phyloP scores from a whole-genome alignment of 2,329 filamentous ascomycete species.

The Sclerotinia nivalis region DNA sequence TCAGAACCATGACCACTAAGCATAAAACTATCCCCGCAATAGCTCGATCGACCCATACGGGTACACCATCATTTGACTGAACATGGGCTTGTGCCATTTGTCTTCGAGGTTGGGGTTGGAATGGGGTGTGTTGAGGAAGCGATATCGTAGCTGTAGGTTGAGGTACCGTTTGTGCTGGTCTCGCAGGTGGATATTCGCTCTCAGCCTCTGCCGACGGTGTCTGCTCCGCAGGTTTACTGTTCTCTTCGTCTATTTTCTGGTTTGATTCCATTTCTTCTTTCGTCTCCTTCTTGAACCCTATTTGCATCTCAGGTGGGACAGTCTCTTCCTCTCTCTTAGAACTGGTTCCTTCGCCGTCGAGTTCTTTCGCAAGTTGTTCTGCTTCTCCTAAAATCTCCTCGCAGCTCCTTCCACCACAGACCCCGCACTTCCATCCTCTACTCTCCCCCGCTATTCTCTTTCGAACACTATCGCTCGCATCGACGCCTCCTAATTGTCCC shows the following conservation, averaged over 20 bases:
- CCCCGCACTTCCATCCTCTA: conserved; percentile 64
- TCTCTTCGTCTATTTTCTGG: neutral
- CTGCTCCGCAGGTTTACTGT: conserved; percentile 15
- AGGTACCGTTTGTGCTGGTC: conserved; percentile 41
- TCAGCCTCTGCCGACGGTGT: conserved; percentile 52
- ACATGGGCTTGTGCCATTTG: conserved; percentile 34
- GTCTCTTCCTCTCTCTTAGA: conserved; percentile 18
- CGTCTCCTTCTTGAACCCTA: conserved; percentile 54
- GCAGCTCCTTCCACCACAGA: conserved; percentile 70
- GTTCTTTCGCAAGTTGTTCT: conserved; percentile 53
- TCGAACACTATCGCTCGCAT: conserved; percentile 68
- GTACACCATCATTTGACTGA: conserved; percentile 53
- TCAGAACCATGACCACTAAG: conserved; percentile 68
- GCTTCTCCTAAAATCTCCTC: conserved; percentile 72
- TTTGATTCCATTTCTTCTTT: conserved; percentile 11
- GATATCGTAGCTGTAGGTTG: conserved; percentile 39
- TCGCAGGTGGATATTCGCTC: conserved; percentile 48
- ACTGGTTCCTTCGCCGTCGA: conserved; percentile 67
- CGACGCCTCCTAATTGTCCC: conserved; percentile 88
- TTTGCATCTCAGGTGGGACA: conserved; percentile 15
- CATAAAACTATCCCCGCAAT: conserved; percentile 73
- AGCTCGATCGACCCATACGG: conserved; percentile 76
- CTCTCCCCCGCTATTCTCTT: conserved; percentile 69
- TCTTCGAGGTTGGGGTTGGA: neutral
- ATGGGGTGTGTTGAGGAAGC: neutral